These are phyloP conservation scores for Shiraia bambusicola DNA, from an alignment of 2,329 filamentous ascomycete genomes.

Conservation along the genomic window DNA sequence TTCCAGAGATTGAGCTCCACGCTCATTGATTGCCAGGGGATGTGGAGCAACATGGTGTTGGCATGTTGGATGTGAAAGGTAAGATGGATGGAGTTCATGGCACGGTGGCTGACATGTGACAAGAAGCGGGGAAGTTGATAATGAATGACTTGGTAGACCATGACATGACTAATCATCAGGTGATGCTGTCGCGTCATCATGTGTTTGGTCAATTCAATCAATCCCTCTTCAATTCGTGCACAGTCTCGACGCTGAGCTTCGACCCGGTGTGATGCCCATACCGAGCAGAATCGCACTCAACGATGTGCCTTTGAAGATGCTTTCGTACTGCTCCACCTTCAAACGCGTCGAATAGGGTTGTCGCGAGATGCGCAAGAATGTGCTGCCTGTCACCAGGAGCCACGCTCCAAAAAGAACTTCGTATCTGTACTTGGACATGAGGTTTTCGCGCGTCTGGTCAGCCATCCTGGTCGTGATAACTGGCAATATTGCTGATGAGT, in stretches of 20 bases:
- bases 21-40: constrained; percentile 14
- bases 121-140: too few species aligned
- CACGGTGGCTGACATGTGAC: too few species aligned
- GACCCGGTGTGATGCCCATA: constrained; percentile 26
- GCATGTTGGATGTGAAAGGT: constrained; percentile 17
- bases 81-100: constrained; percentile 12
- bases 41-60: constrained; percentile 3
- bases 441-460: constrained; percentile 14
- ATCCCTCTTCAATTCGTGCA: constrained; percentile 8
- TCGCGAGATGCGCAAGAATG: constrained; percentile 37
- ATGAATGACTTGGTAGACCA: too few species aligned
- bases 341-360: constrained; percentile 38
- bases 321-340: constrained; percentile 43
- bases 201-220: too few species aligned
- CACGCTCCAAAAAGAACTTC: constrained; percentile 31
- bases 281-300: constrained; percentile 29
- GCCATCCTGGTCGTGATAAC: constrained; percentile 16
- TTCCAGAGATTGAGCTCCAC: constrained; percentile 27
- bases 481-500: background rate
- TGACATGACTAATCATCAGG: too few species aligned
- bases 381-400: constrained; percentile 33
- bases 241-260: constrained; percentile 20
- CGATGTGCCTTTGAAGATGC: constrained; percentile 41
- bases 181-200: too few species aligned
- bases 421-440: constrained; percentile 33